Evolutionary conservation across 208 protist species (phyloP).

Genomic region (Zelonia costaricensis): DNA sequence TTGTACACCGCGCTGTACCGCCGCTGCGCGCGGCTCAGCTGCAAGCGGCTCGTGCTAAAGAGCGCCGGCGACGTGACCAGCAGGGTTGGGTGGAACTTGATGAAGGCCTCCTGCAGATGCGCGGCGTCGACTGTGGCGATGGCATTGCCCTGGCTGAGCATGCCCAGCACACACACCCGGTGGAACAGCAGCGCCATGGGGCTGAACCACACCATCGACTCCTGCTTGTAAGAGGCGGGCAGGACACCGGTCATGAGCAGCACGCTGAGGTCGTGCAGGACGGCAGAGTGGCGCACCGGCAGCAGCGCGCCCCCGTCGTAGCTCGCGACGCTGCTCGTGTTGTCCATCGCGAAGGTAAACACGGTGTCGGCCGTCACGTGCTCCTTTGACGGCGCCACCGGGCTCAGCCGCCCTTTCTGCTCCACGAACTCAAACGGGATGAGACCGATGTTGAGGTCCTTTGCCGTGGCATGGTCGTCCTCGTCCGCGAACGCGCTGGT

Average conservation of each 20-base stretch:
- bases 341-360: conserved; percentile 75
- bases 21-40: conserved; percentile 60
- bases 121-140: conserved; percentile 53
- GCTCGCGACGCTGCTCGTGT: conserved; percentile 34
- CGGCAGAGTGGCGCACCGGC: conserved; percentile 65
- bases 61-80: conserved; percentile 67
- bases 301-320: conserved; percentile 31
- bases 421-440: conserved; percentile 67
- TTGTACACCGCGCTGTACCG: conserved; percentile 65
- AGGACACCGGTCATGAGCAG: conserved; percentile 64
- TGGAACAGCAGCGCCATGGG: conserved; percentile 75
- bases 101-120: conserved; percentile 52
- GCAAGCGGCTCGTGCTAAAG: conserved; percentile 68
- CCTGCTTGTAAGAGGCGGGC: conserved; percentile 49
- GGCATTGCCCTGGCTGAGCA: conserved; percentile 73
- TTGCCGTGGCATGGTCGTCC: conserved; percentile 55
- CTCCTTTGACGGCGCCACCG: conserved; percentile 20
- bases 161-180: conserved; percentile 69
- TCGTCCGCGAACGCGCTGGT: conserved; percentile 59
- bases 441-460: conserved; percentile 82
- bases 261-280: conserved; percentile 64
- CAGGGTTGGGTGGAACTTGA: conserved; percentile 69
- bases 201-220: conserved; percentile 78
- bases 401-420: conserved; percentile 47
- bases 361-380: conserved; percentile 35